These are phyloP conservation scores for Metroxylon sagu DNA, from an alignment of 176 grass and related monocot species.

Conservation along the genomic window DNA sequence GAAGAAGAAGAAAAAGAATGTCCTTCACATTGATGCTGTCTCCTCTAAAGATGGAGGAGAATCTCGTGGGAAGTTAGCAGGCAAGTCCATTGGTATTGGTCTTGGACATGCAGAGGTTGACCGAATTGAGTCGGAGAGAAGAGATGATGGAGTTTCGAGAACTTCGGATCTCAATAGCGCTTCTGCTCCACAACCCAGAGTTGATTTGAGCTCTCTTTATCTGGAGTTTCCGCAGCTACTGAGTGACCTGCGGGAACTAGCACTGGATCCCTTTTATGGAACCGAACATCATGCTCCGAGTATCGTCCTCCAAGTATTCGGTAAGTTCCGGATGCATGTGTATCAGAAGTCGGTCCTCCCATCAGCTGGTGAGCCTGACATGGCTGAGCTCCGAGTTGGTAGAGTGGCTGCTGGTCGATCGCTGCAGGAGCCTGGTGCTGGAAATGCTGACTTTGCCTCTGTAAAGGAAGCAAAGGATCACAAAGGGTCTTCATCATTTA, in stretches of 20 bases:
- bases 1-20: constrained; percentile 56
- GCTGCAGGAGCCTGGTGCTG: not conserved
- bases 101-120: too few relatives aligned
- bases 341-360: constrained; percentile 71
- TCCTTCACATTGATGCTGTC: too few relatives aligned
- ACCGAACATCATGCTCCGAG: constrained; percentile 33
- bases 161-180: not conserved
- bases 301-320: constrained; percentile 36
- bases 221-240: constrained; percentile 50
- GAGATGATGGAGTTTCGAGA: not conserved
- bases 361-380: constrained; percentile 34
- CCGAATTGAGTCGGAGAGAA: not conserved
- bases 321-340: constrained; percentile 61
- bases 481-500: not conserved
- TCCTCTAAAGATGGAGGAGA: too few relatives aligned
- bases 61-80: too few relatives aligned
- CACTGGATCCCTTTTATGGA: constrained; percentile 44
- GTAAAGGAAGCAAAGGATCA: constrained; percentile 4
- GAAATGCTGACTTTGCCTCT: constrained; percentile 6
- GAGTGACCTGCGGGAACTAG: constrained; percentile 60
- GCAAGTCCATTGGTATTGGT: too few relatives aligned
- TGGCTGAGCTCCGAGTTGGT: not conserved
- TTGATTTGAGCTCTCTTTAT: constrained; percentile 15
- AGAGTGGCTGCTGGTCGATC: not conserved
- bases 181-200: not conserved